Evolutionary conservation across 352 stramenopile genomes (phyloP).

Genomic region (Pythium insidiosum): DNA sequence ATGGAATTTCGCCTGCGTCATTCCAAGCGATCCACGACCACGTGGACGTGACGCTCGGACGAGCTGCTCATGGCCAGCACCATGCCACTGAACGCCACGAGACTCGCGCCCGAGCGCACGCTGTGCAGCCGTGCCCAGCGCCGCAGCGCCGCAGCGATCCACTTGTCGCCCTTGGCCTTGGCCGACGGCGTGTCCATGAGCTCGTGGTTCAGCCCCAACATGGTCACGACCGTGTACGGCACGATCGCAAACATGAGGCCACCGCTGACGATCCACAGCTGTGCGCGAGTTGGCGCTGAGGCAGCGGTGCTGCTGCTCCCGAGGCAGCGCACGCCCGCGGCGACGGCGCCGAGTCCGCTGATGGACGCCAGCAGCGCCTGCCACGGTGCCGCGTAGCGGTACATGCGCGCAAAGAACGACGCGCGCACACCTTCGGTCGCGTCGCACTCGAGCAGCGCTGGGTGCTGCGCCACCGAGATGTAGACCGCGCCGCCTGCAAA

Average conservation of each 20-base stretch:
- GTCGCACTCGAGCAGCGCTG: constrained; percentile 4
- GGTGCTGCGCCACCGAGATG: constrained; percentile 27
- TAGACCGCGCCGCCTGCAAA: constrained; percentile 25
- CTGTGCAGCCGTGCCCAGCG: constrained; percentile 9
- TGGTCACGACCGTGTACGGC: constrained; percentile 12
- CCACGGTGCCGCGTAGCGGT: constrained; percentile 10
- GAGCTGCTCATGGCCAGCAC: too few species aligned
- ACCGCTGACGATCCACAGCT: constrained; percentile 6
- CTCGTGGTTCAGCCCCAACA: constrained; percentile 15
- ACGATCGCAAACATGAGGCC: constrained; percentile 9
- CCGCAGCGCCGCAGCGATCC: constrained; percentile 1
- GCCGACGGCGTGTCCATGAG: constrained; percentile 1
- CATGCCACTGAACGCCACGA: constrained; percentile 10
- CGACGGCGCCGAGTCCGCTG: constrained; percentile 15
- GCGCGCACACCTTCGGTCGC: constrained; percentile 6
- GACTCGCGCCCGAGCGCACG: constrained; percentile 9
- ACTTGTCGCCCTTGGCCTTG: not conserved
- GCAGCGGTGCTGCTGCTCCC: not conserved
- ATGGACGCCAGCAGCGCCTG: constrained; percentile 12
- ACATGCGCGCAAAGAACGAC: constrained; percentile 24
- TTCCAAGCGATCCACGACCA: too few species aligned
- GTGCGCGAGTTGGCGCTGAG: not conserved
- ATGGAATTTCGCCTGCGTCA: too few species aligned
- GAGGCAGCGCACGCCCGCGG: constrained; percentile 8
- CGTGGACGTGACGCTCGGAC: too few species aligned